Conservation (phyloP, 352 stramenopile genomes). For the Phytophthora multivora region DNA sequence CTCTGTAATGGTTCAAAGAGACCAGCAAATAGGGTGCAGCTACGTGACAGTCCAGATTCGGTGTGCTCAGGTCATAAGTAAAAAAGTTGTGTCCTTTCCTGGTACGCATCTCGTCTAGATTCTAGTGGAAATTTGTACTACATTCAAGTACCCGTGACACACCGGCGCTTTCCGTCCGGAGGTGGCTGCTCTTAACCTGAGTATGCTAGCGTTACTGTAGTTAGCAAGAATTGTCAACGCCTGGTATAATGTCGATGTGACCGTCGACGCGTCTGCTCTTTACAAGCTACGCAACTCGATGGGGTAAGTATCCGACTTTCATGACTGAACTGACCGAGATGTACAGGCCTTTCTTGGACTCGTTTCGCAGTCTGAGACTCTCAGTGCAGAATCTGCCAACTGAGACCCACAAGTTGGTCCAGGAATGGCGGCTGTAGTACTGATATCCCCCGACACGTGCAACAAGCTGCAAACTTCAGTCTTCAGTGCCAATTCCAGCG, state of each 20-base stretch:
- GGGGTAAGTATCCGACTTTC: constrained; percentile 2
- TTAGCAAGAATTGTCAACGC: constrained; percentile 6
- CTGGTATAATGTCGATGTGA: background rate
- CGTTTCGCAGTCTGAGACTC: background rate
- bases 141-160: background rate
- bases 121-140: background rate
- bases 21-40: background rate
- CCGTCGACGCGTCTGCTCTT: background rate
- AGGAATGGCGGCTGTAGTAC: constrained; percentile 3
- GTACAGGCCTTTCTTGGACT: background rate
- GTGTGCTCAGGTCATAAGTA: background rate
- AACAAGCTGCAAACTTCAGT: constrained; percentile 34
- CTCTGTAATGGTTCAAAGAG: background rate
- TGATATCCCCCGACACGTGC: constrained; percentile 31
- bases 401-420: constrained; percentile 5
- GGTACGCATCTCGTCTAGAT: constrained; percentile 12
- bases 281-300: background rate
- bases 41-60: constrained; percentile 5
- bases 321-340: constrained; percentile 3
- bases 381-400: constrained; percentile 18
- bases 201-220: background rate
- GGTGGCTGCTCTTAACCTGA: background rate
- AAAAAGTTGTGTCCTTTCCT: background rate
- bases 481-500: constrained; percentile 37
- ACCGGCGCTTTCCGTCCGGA: background rate